A percentile compares a stretch with the other conserved stretches of the same genome.
These are phyloP conservation scores for Xylaria bambusicola DNA, from an alignment of 495 filamentous ascomycete species.

Conservation along the genomic window DNA sequence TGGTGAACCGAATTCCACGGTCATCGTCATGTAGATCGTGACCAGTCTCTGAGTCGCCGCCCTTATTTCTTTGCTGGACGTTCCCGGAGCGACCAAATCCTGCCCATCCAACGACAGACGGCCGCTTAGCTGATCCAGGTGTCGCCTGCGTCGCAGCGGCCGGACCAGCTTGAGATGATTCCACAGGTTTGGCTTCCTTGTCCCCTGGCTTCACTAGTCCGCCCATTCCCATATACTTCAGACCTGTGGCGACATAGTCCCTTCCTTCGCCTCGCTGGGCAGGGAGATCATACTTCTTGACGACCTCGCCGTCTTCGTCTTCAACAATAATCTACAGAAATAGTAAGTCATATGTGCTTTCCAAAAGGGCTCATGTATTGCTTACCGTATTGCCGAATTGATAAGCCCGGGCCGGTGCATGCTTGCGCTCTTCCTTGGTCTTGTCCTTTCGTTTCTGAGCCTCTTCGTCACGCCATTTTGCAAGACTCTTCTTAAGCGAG, in stretches of 20 bases:
- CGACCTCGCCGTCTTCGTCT: conserved; percentile 94
- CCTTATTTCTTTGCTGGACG: conserved; percentile 43
- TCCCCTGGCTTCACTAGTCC: conserved; percentile 43
- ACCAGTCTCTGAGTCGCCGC: conserved; percentile 31
- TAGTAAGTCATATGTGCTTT: conserved; percentile 12
- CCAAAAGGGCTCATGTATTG: background rate
- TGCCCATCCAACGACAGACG: conserved; percentile 49
- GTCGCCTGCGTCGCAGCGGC: conserved; percentile 17
- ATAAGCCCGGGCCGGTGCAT: conserved; percentile 80
- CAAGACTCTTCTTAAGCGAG: conserved; percentile 50
- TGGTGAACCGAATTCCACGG: conserved; percentile 82
- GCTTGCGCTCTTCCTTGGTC: conserved; percentile 45
- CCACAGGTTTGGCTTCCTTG: conserved; percentile 25
- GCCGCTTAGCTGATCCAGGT: conserved; percentile 20
- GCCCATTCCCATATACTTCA: conserved; percentile 51
- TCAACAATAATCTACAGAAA: conserved; percentile 80
- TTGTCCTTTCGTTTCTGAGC: conserved; percentile 61
- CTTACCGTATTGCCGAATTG: conserved; percentile 86
- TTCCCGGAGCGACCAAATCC: conserved; percentile 50
- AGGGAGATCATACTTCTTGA: conserved; percentile 94
- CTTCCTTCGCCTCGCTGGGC: conserved; percentile 35
- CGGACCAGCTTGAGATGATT: conserved; percentile 27
- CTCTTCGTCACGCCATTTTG: conserved; percentile 58
- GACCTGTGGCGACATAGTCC: conserved; percentile 45
- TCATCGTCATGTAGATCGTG: conserved; percentile 65